A percentile compares a stretch with the other conserved stretches of the same genome.
Conservation (phyloP, 169 alveolate genomes). For the Plasmodium vinckei region DNA sequence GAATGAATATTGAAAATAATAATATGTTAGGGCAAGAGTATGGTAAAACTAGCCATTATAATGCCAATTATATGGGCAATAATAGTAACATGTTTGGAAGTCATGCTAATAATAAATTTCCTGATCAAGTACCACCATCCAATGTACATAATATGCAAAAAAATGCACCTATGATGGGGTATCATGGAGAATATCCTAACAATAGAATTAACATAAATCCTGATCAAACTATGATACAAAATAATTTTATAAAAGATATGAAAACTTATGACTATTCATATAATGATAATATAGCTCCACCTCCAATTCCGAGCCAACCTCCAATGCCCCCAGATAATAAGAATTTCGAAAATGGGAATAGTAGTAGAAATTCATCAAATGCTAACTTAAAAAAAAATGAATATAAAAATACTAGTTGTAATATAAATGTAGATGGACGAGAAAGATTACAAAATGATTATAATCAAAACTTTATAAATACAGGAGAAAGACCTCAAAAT, state of each 20-base stretch:
- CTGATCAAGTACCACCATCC: neutral
- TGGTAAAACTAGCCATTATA: neutral
- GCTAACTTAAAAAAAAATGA: conserved; percentile 6
- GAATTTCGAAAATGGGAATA: neutral
- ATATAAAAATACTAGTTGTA: conserved; percentile 9
- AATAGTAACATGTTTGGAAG: neutral
- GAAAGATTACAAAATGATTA: conserved; percentile 88
- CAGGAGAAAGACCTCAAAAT: conserved; percentile 94
- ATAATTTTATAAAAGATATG: neutral
- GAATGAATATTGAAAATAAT: neutral
- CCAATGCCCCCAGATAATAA: neutral
- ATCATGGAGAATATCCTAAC: too few species aligned
- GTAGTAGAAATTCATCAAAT: neutral
- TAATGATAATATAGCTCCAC: neutral
- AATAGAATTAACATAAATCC: too few species aligned
- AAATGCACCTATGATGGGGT: too few species aligned
- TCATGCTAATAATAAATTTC: neutral
- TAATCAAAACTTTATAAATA: conserved; percentile 92
- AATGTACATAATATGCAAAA: neutral
- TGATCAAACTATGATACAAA: too few species aligned
- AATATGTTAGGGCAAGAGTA: neutral
- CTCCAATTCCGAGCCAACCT: too few species aligned
- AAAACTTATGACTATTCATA: neutral
- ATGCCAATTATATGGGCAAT: neutral
- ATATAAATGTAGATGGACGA: conserved; percentile 80